phyloP scores from a whole-genome alignment of 177 flowering plant genomes.

The Tripterygium wilfordii region DNA sequence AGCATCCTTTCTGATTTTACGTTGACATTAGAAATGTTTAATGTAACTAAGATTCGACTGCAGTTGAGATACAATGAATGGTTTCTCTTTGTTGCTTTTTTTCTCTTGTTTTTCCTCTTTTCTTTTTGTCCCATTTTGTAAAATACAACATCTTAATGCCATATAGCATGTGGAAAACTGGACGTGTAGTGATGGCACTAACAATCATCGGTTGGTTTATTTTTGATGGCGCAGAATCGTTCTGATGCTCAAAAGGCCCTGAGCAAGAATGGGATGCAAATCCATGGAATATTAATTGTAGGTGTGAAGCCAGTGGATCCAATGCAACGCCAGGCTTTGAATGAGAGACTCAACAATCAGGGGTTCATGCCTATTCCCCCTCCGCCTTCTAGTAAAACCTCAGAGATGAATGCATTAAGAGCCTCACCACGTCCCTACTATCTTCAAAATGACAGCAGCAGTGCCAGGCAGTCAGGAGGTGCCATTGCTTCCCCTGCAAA shows the following conservation, averaged over 20 bases:
- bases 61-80: too few species aligned
- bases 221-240: conserved; percentile 48
- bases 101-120: background rate
- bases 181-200: too few species aligned
- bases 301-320: conserved; percentile 94
- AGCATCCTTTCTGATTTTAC: too few species aligned
- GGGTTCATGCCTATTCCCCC: conserved; percentile 80
- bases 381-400: conserved; percentile 29
- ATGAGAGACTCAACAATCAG: conserved; percentile 53
- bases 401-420: conserved; percentile 31
- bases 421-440: conserved; percentile 48
- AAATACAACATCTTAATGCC: too few species aligned
- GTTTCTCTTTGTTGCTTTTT: background rate
- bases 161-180: too few species aligned
- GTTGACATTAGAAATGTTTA: too few species aligned
- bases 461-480: conserved; percentile 45
- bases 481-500: conserved; percentile 86
- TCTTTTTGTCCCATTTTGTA: too few species aligned
- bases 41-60: too few species aligned
- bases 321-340: conserved; percentile 57
- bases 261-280: conserved; percentile 77
- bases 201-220: conserved; percentile 6
- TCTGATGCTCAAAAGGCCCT: conserved; percentile 90
- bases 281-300: conserved; percentile 78
- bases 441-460: conserved; percentile 44